Evolutionary conservation across 106 monocot genomes (phyloP), one percentile per base, ranked within the genome.

Genomic region (Xerophyta viscosa): DNA sequence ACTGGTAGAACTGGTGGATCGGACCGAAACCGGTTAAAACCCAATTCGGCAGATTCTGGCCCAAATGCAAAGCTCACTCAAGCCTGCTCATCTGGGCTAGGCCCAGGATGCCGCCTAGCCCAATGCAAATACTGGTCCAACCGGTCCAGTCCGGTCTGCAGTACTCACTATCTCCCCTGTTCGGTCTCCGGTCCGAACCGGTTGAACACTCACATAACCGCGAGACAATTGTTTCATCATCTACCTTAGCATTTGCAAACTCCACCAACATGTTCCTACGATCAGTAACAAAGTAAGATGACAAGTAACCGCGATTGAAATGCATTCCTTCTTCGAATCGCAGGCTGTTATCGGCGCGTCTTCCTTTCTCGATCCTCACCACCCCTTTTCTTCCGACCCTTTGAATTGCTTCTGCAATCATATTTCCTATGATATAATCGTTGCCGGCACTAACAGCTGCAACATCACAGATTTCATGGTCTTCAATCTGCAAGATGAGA

Each of bases 391-490:
- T 83, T 27, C 93, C 93, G 31, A 93, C 87, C 66, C 39, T 83
- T 46, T 29, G 65, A 28, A 87, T 41, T 27, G 87, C 87, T 37
- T 93, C 77, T 37, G 87, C 76, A 45, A 93, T 72, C 83, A 93
- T 83, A 39, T 75, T 75, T 54, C 93, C 93, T 0, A 87, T 64
- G 31, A 37, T 27, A 27, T 78, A 57, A 68, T 93, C 77, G 49
- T 84, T 80, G 24, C 93, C 93, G 31, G 93, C 83, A 62, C 87
- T 87, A 17, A 84, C 77, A 28, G 93, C 71, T 57, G 93, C 93
- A 61, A 93, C 87, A 65, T 73, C 55, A 55, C 70, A 79, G 54
- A 93, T 80, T 81, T 93, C 87, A 67, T 72, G 30, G 23, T 93
- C 93, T 72, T 75, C 71, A 50, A 92, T 76, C 91, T 92, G 61